Evolutionary conservation across 2,329 filamentous ascomycete species (phyloP), one percentile per base, ranked within the genome.

Genomic region (Pezicula carpinea): DNA sequence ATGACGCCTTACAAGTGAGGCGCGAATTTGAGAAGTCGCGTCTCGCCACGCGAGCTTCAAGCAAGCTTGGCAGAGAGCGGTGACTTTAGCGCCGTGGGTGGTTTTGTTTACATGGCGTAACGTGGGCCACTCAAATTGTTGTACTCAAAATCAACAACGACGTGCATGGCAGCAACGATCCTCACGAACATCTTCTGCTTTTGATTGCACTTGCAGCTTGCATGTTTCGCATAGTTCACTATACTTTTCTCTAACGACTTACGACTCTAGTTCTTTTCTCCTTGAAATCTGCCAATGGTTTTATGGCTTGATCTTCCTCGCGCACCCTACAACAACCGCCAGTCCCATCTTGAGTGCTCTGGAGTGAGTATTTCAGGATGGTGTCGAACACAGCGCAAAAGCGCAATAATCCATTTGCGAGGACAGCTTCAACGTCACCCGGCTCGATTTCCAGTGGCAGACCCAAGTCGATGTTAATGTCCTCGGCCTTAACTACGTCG

Each of bases 351-450:
- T 43, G 18, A 53, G 38, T 34, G 49, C 41, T 43, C 36, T 44
- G 35, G 23, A 48, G 26, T 49, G 47, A 55, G 46, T 51, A 54
- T 39, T 51, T 32, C 61, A 72, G 69, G 46, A 76, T 76, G 65
- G 72, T 77, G 53, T 72, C 76, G 59, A 80, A 75, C 66, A 79
- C 80, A 66, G 80, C 83, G 57, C 79, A 85, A 64, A 87, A 84
- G 73, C 84, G 89, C 60, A 87, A 82, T 64, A 92, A 89, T 69
- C 87, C 88, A 14, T 95, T 96, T 64, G 75, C 77, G 50, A 80
- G 89, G 62, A 81, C 82, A 44, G 71, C 76, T 38, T 85, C 87
- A 14, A 76, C 84, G 18, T 87, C 87, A 26, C 78, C 85, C 35
- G 76, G 72, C 42, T 75, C 81, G 40, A 65, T 66, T 33, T 59